These are phyloP conservation scores for Fusarium nelsonii DNA, from an alignment of 2,329 filamentous ascomycete genomes.

Conservation along the genomic window DNA sequence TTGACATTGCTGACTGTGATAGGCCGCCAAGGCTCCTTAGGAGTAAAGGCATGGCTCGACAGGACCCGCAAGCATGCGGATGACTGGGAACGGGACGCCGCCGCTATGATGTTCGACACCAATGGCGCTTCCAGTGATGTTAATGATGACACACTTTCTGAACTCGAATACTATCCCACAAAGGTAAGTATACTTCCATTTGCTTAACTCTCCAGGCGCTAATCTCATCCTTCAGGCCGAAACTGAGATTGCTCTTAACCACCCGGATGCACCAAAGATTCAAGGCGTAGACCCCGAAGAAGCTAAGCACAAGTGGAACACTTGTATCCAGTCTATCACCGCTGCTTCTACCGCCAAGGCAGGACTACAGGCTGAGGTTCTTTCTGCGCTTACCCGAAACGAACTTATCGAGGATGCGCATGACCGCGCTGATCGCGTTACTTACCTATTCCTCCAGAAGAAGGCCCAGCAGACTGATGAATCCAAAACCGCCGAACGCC, in stretches of 20 bases:
- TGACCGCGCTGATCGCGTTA: slow-evolving; percentile 7
- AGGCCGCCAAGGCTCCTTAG: not conserved
- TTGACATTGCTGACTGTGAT: not conserved
- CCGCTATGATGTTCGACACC: not conserved
- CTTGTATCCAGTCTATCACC: not conserved
- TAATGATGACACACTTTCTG: not conserved
- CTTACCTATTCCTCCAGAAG: not conserved
- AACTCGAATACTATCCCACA: not conserved
- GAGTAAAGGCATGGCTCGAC: slow-evolving; percentile 1
- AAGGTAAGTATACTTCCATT: slow-evolving; percentile 1
- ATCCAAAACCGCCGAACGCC: not conserved
- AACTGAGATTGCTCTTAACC: not conserved
- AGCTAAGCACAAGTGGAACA: not conserved
- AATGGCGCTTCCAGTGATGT: not conserved
- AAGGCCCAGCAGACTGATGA: not conserved
- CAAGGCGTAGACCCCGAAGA: not conserved
- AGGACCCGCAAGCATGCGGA: not conserved
- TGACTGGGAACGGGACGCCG: slow-evolving; percentile 2
- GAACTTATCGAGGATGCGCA: slow-evolving; percentile 2
- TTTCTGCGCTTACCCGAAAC: slow-evolving; percentile 1
- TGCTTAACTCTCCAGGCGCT: not conserved
- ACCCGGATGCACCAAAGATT: not conserved
- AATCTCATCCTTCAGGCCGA: slow-evolving; percentile 9
- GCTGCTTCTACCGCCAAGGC: not conserved
- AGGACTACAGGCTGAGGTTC: not conserved